Base-by-base conservation (phyloP, 2,329 filamentous ascomycete species). In the Cucurbitaria berberidis region DNA sequence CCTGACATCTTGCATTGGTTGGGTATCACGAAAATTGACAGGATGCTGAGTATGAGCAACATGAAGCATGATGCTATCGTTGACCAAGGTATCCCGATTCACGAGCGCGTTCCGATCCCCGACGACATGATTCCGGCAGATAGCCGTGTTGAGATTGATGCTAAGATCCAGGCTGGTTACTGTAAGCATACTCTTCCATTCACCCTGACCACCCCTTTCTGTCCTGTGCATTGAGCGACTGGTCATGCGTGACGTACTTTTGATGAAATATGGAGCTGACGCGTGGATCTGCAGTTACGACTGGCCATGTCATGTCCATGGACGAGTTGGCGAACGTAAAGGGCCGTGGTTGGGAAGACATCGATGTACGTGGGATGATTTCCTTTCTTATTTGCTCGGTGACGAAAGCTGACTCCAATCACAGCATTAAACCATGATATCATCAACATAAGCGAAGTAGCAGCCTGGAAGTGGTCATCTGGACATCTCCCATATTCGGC, bases 1-100 rank as follows among this genome's bases (percentile, higher is more conserved):
- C 93, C 95, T 29, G 92, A 96, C 74, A 96, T 98, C 62, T 83
- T 98, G 48, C 95, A 98, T 77, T 98, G 95, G 95, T 85, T 99
- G 26, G 95, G 95, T 57, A 97, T 99, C 72, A 95, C 90, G 74
- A 98, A 98, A 82, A 98, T 99, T 71, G 95, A 99, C 75, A 85
- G 93, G 55, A 99, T 98, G 95, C 81, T 97, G 66, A 96, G 91
- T 79, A 98, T 98, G 95, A 96, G 91, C 77, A 96, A 98, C 78
- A 93, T 93, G 90, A 93, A 95, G 80, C 88, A 95, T 76, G 90
- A 95, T 78, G 90, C 90, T 47, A 93, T 95, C 69, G 90, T 95
- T 47, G 84, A 86, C 53, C 89, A 93, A 79, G 90, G 90, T 51
- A 93, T 93, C 63, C 90, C 91, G 26, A 97, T 97, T 65, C 83